Percentiles rank a stretch among this genome's conserved stretches.
These are phyloP conservation scores for Quercus variabilis DNA, from an alignment of 306 rosid species.

Conservation along the genomic window DNA sequence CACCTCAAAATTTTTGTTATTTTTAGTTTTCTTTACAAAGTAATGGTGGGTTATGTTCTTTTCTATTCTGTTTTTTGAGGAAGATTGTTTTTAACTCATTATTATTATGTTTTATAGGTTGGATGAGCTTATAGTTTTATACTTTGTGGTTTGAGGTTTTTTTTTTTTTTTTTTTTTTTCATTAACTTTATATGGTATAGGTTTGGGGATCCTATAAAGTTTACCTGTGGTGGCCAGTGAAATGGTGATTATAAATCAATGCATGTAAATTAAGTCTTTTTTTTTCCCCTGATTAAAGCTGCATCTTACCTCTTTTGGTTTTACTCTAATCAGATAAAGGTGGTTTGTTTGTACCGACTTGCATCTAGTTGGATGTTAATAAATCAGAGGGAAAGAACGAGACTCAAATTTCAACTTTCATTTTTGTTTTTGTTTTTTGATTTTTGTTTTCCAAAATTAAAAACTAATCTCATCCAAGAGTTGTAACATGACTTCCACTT, in stretches of 20 bases:
- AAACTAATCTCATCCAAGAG: not conserved
- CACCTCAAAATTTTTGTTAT: too few relatives aligned
- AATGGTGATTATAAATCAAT: not conserved
- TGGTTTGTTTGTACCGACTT: not conserved
- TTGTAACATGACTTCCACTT: not conserved
- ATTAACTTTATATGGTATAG: slow-evolving; percentile 1
- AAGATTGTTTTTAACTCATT: not conserved
- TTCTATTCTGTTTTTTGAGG: not conserved
- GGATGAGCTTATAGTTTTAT: too few relatives aligned
- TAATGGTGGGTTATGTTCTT: not conserved
- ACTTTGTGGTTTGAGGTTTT: not conserved
- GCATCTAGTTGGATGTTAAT: not conserved
- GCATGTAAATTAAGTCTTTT: not conserved
- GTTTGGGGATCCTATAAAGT: slow-evolving; percentile 7
- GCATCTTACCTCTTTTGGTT: not conserved
- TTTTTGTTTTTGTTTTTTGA: not conserved
- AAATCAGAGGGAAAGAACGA: not conserved
- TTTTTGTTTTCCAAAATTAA: not conserved
- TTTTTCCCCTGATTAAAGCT: slow-evolving; percentile 10
- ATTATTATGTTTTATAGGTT: not conserved
- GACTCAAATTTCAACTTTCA: not conserved
- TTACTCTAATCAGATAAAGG: not conserved
- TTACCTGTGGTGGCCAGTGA: not conserved
- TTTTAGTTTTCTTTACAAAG: too few relatives aligned
- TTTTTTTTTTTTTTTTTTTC: too few relatives aligned